These are phyloP conservation scores for Amphibolis antarctica DNA, from an alignment of 106 monocot species.

Conservation along the genomic window DNA sequence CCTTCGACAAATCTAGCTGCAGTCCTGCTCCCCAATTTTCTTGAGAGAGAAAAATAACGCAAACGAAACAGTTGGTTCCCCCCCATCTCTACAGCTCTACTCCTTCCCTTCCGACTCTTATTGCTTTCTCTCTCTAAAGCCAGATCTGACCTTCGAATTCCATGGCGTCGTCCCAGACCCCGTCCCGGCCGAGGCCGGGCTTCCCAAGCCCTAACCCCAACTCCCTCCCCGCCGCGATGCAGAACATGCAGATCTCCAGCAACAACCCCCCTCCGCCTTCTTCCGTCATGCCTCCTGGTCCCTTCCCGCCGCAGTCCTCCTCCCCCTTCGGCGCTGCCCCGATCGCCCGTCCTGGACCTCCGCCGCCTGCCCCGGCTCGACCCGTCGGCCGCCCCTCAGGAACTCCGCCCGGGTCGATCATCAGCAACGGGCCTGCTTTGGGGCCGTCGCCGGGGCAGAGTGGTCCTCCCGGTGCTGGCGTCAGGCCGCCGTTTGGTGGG, in stretches of 20 bases:
- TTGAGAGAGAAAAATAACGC: no score
- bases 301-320: slow-evolving; percentile 20
- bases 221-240: slow-evolving; percentile 35
- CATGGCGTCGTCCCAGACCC: slow-evolving; percentile 46
- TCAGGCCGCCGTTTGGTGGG: slow-evolving; percentile 1
- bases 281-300: slow-evolving; percentile 8
- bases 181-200: slow-evolving; percentile 24
- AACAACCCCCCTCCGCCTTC: slow-evolving; percentile 20
- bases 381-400: slow-evolving; percentile 2
- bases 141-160: slow-evolving; percentile 12
- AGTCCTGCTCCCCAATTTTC: no score
- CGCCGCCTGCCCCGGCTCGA: slow-evolving; percentile 3
- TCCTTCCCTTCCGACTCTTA: no score
- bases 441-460: neutral
- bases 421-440: slow-evolving; percentile 15
- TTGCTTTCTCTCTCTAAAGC: neutral
- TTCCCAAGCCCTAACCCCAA: slow-evolving; percentile 13
- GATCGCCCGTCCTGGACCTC: slow-evolving; percentile 11
- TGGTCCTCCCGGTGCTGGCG: neutral
- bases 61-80: no score
- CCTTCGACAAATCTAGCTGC: no score
- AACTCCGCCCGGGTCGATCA: slow-evolving; percentile 5
- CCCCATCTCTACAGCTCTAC: no score
- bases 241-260: slow-evolving; percentile 56
- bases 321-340: slow-evolving; percentile 31